These are phyloP conservation scores for Citrullus amarus DNA, from an alignment of 306 rosid genomes.

Conservation along the genomic window DNA sequence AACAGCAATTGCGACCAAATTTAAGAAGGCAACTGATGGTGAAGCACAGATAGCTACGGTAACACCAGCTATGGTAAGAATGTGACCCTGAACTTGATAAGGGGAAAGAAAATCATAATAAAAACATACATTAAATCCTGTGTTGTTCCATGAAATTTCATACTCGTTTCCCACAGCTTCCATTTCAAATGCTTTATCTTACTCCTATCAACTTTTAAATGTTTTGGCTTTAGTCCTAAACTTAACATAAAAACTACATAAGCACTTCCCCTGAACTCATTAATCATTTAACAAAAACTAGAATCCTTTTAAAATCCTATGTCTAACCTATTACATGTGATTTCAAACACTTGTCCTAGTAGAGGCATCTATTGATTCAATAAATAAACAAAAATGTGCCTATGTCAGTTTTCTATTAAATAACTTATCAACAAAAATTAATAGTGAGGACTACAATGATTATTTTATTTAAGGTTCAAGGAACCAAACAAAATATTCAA, in stretches of 20 bases:
- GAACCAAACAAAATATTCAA: background rate
- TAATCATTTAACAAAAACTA: background rate
- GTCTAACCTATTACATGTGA: background rate
- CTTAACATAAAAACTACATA: background rate
- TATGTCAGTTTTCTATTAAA: background rate
- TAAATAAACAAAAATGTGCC: background rate
- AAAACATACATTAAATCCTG: background rate
- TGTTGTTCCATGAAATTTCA: background rate
- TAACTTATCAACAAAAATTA: background rate
- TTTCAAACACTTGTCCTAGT: background rate
- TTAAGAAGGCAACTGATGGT: constrained; percentile 65
- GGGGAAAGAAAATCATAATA: background rate
- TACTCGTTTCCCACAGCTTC: background rate
- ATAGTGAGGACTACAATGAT: background rate
- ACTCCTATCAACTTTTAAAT: background rate
- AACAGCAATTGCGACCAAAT: constrained; percentile 61
- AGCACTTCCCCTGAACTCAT: background rate
- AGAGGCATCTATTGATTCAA: background rate
- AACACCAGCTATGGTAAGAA: constrained; percentile 85
- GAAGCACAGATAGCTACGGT: constrained; percentile 75
- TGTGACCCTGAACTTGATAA: constrained; percentile 62
- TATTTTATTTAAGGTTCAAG: background rate
- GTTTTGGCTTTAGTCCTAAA: background rate
- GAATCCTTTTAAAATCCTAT: background rate
- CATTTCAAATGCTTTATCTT: background rate